phyloP scores from a whole-genome alignment of 768 basidiomycete species.

The Psilocybe cyanescens region DNA sequence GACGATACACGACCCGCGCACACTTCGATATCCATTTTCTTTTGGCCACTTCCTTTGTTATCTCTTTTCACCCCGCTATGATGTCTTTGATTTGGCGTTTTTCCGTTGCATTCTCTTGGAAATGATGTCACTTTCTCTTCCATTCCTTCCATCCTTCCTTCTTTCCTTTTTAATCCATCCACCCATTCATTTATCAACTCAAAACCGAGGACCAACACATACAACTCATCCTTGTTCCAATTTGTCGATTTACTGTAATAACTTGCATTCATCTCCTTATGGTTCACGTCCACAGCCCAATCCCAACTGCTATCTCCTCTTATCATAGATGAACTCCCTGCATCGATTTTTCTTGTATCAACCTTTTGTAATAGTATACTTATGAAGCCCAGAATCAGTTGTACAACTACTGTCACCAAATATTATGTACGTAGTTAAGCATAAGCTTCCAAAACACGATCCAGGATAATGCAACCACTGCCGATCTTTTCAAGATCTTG shows the following conservation, averaged over 20 bases:
- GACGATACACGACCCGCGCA: not conserved
- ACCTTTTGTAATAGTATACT: not conserved
- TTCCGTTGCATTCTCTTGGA: not conserved
- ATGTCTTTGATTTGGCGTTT: too few species aligned
- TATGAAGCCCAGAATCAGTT: not conserved
- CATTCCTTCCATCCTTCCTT: not conserved
- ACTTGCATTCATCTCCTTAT: not conserved
- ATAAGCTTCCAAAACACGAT: not conserved
- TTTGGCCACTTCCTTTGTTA: not conserved
- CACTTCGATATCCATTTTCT: not conserved
- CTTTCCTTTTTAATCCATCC: not conserved
- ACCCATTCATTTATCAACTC: too few species aligned
- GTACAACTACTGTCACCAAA: not conserved
- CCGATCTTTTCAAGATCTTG: not conserved
- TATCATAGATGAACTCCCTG: not conserved
- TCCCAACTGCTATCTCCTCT: not conserved
- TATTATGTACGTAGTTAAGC: not conserved
- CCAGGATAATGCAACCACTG: not conserved
- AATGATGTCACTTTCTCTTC: not conserved
- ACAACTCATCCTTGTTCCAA: not conserved
- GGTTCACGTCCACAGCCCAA: not conserved
- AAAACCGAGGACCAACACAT: not conserved
- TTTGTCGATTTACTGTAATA: not conserved
- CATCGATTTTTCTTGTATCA: not conserved
- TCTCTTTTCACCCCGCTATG: not conserved